Percentiles rank a stretch among this genome's conserved stretches.
These are phyloP conservation scores for Calonectria crousiana DNA, from an alignment of 2,329 filamentous ascomycete genomes.

Conservation along the genomic window DNA sequence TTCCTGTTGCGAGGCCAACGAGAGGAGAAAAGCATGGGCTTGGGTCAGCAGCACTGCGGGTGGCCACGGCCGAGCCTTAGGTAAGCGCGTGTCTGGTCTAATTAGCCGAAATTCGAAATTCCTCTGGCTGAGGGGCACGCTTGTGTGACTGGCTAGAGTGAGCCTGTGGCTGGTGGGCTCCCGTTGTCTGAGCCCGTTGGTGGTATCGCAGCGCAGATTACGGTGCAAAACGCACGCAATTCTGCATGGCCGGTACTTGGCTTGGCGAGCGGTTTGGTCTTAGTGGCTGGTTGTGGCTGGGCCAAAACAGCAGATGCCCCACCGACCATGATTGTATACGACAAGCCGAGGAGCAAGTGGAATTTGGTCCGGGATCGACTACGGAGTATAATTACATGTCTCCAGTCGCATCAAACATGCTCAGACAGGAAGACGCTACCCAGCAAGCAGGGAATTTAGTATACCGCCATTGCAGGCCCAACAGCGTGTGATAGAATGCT, in stretches of 20 bases:
- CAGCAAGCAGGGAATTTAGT: slow-evolving; percentile 12
- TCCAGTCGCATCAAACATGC: slow-evolving; percentile 19
- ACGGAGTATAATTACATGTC: slow-evolving; percentile 16
- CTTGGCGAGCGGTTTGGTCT: background rate
- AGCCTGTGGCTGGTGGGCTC: slow-evolving; percentile 22
- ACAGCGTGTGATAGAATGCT: background rate
- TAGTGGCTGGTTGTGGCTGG: slow-evolving; percentile 16
- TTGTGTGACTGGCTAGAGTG: slow-evolving; percentile 1
- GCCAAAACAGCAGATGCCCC: background rate
- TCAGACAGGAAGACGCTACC: background rate
- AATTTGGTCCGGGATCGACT: slow-evolving; percentile 12
- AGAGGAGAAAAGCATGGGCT: slow-evolving; percentile 46
- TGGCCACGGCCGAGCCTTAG: slow-evolving; percentile 29
- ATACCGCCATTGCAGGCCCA: background rate
- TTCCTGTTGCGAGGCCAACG: slow-evolving; percentile 60
- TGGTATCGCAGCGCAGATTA: background rate
- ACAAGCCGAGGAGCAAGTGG: slow-evolving; percentile 18
- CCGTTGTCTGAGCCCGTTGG: background rate
- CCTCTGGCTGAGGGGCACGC: slow-evolving; percentile 11
- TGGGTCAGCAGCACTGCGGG: slow-evolving; percentile 13
- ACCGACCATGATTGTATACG: slow-evolving; percentile 6
- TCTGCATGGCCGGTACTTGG: background rate
- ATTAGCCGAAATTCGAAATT: slow-evolving; percentile 30
- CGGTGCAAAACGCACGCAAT: background rate
- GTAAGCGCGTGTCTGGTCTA: slow-evolving; percentile 38